phyloP scores from a whole-genome alignment of 768 basidiomycete species.

The Daedalea quercina region DNA sequence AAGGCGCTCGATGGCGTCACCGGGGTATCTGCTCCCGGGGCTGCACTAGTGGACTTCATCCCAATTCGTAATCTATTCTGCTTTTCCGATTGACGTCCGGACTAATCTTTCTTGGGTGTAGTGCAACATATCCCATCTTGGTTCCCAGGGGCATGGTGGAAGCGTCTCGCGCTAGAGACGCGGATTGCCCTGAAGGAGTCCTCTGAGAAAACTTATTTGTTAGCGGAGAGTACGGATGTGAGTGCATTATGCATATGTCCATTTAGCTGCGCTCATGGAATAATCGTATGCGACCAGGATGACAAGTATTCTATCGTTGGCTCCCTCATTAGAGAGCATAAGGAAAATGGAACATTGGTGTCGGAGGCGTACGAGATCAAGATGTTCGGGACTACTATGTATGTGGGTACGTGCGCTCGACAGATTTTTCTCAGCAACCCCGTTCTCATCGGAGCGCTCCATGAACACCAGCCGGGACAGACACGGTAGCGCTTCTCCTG shows the following conservation, averaged over 20 bases:
- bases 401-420: neutral
- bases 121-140: conserved; percentile 16
- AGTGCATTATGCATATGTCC: neutral
- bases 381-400: conserved; percentile 4
- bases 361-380: neutral
- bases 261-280: neutral
- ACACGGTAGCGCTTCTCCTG: conserved; percentile 13
- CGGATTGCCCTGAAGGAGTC: neutral
- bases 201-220: neutral
- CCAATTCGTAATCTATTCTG: neutral
- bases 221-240: neutral
- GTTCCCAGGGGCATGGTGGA: conserved; percentile 18
- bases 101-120: neutral
- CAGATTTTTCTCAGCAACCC: no score
- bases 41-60: conserved; percentile 1
- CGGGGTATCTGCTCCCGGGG: neutral
- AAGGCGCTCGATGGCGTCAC: neutral
- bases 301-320: neutral
- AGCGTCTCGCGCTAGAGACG: conserved; percentile 3
- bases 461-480: conserved; percentile 16
- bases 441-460: neutral
- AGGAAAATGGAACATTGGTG: neutral
- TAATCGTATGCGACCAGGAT: neutral
- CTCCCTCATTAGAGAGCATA: neutral
- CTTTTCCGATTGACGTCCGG: neutral